A percentile compares a stretch with the other conserved stretches of the same genome.
These are phyloP conservation scores for Karstenula rhodostoma DNA, from an alignment of 2,329 filamentous ascomycete genomes.

Conservation along the genomic window DNA sequence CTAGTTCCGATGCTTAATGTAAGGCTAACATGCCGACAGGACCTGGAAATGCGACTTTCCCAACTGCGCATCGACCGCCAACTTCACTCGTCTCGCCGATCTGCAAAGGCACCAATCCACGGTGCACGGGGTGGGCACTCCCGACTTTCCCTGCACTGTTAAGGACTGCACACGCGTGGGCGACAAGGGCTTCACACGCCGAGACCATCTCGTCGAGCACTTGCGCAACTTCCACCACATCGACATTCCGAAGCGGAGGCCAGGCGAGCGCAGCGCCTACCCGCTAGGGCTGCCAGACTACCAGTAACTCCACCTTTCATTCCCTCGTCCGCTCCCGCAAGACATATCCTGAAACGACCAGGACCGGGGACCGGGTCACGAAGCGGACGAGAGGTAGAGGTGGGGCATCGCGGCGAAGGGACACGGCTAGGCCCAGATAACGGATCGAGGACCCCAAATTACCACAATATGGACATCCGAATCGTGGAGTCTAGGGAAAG, in stretches of 20 bases:
- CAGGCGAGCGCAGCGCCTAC: constrained; percentile 43
- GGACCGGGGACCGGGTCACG: constrained; percentile 13
- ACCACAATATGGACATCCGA: neutral
- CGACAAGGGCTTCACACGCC: constrained; percentile 61
- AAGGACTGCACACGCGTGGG: constrained; percentile 41
- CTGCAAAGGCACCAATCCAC: constrained; percentile 48
- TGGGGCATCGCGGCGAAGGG: constrained; percentile 8
- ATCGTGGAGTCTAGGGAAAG: neutral
- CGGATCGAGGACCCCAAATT: neutral
- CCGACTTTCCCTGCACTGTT: constrained; percentile 44
- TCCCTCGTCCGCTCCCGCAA: constrained; percentile 1
- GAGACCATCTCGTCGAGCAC: constrained; percentile 67
- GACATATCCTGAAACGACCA: constrained; percentile 14
- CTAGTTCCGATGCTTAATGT: neutral
- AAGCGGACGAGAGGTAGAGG: constrained; percentile 19
- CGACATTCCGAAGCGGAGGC: constrained; percentile 52
- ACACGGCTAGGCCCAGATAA: neutral
- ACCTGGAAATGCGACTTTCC: constrained; percentile 44
- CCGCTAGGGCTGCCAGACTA: constrained; percentile 32
- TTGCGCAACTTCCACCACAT: constrained; percentile 63
- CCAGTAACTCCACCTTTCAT: constrained; percentile 16
- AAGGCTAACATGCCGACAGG: constrained; percentile 21
- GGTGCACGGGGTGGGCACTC: constrained; percentile 39
- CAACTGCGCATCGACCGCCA: constrained; percentile 41
- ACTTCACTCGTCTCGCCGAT: constrained; percentile 46